Evolutionary conservation across 768 basidiomycete genomes (phyloP).

Genomic region (Tulasnella sp.): DNA sequence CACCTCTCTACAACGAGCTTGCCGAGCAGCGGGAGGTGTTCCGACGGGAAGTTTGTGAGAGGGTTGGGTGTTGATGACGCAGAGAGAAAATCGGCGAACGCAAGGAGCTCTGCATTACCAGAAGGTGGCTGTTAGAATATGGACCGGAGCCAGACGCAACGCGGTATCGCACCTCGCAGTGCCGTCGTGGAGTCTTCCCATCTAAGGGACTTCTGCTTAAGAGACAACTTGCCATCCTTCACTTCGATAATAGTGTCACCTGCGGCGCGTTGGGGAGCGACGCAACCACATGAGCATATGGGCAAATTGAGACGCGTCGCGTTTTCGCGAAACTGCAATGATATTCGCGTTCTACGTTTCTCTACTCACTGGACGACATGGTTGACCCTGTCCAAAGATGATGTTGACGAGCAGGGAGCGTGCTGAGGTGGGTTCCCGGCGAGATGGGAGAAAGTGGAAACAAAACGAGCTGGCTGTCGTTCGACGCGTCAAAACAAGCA

Average conservation of each 20-base stretch:
- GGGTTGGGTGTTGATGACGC: slow-evolving; percentile 67
- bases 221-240: slow-evolving; percentile 59
- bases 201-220: slow-evolving; percentile 63
- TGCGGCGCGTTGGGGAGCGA: neutral
- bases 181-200: slow-evolving; percentile 21
- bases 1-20: slow-evolving; percentile 88
- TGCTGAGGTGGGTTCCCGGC: neutral
- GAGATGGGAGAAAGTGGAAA: slow-evolving; percentile 18
- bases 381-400: neutral
- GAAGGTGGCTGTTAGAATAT: slow-evolving; percentile 3
- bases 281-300: neutral
- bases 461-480: slow-evolving; percentile 15
- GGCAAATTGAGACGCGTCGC: neutral
- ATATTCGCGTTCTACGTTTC: neutral
- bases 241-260: slow-evolving; percentile 15
- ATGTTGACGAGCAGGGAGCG: neutral
- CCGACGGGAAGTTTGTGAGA: slow-evolving; percentile 59
- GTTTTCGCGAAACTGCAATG: neutral
- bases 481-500: slow-evolving; percentile 19
- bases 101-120: slow-evolving; percentile 31
- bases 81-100: slow-evolving; percentile 42
- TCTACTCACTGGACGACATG: slow-evolving; percentile 14
- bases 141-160: neutral
- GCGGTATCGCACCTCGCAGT: slow-evolving; percentile 23
- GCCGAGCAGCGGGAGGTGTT: slow-evolving; percentile 69